Evolutionary conservation across 2,329 filamentous ascomycete genomes (phyloP), one percentile per base, ranked within the genome.

Genomic region (Rhynchosporium secalis): DNA sequence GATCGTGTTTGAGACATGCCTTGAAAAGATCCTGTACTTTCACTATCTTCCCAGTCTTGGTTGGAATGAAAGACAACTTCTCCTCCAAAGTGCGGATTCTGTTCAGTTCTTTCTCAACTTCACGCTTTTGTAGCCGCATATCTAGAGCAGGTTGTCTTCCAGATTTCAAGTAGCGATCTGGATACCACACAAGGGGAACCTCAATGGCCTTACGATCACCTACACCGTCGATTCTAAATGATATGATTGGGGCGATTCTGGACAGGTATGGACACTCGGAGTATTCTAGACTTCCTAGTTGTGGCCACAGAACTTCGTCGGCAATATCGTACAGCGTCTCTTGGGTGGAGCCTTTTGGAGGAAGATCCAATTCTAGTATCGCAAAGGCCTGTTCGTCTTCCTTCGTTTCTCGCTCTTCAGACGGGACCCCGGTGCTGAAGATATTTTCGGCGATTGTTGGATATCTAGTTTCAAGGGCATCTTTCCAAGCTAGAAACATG

Each of bases 121-220:
- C 66, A 40, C 51, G 38, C 61, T 74, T 73, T 52, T 67, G 58
- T 38, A 68, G 47, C 15, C 73, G 70, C 73, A 84, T 81, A 7
- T 76, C 75, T 8, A 78, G 65, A 13, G 82, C 79, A 58, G 81
- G 78, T 10, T 80, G 74, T 60, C 78, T 79, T 13, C 78, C 77
- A 10, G 68, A 72, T 54, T 75, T 73, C 57, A 83, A 71, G 62
- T 85, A 86, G n/a, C 77, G 79, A 70, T 85, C 83, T 0, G 81
- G 79, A 66, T 83, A 85, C 64, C 84, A 78, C 12, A 79, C 73
- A 47, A 75, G 72, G 5, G 83, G 83, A 40, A 86, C 78, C 3
- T 83, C 80, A 47, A 83, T 75, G 2, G 76, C 76, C 49, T 78
- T 77, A 7, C 73, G 74, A 1, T 78, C 79, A 3, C 76, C 73